Conservation (phyloP, 2,329 filamentous ascomycete species). For the Monilinia vaccinii-corymbosi region DNA sequence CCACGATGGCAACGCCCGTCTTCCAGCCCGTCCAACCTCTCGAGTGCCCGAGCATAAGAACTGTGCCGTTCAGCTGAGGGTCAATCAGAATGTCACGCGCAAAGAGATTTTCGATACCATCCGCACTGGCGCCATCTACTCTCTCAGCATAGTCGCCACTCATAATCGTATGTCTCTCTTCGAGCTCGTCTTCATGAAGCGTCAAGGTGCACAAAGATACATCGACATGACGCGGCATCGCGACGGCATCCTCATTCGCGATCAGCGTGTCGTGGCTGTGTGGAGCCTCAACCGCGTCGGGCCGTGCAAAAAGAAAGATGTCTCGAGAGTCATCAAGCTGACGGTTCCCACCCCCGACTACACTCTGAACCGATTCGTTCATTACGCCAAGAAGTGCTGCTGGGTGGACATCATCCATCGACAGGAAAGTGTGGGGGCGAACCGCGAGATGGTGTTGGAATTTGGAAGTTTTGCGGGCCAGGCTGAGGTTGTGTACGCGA, state of each 20-base stretch:
- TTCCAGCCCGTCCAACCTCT: not conserved
- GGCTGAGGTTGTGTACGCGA: not conserved
- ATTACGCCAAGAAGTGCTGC: not conserved
- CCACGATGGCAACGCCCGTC: not conserved
- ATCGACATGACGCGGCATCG: not conserved
- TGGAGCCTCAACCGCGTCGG: not conserved
- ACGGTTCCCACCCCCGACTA: not conserved
- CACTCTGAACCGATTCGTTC: not conserved
- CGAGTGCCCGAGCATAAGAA: not conserved
- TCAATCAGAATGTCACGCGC: not conserved
- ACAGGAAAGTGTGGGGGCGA: not conserved
- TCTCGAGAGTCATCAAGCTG: not conserved
- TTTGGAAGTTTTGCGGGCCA: not conserved
- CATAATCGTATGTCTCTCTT: not conserved
- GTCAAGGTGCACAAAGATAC: not conserved
- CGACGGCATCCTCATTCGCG: not conserved
- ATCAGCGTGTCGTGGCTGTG: not conserved
- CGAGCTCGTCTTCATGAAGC: not conserved
- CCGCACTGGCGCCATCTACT: not conserved
- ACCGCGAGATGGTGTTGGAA: not conserved
- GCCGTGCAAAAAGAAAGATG: not conserved
- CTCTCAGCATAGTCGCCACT: no score
- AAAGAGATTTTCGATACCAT: not conserved
- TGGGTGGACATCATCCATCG: not conserved
- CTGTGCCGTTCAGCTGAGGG: not conserved